Evolutionary conservation across 345 rosid species (phyloP).

Genomic region (Tarenaya hassleriana): DNA sequence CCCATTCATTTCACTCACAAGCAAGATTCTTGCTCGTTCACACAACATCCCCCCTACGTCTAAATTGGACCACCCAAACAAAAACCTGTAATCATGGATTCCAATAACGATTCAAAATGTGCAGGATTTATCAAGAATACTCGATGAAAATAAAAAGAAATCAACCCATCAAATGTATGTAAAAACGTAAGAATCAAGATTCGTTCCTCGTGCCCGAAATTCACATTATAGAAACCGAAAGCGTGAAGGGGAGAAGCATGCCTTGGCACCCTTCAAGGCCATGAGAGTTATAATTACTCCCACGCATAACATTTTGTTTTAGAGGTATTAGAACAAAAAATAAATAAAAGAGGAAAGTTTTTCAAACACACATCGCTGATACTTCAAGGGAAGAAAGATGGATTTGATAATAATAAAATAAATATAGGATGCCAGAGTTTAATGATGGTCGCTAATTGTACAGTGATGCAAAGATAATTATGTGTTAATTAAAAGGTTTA

Average conservation of each 20-base stretch:
- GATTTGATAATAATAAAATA: slow-evolving; percentile 3
- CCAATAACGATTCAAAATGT: no score
- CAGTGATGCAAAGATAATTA: slow-evolving; percentile 17
- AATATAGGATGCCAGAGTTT: slow-evolving; percentile 22
- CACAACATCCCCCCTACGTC: no score
- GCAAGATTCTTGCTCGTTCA: no score
- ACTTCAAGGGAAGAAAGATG: slow-evolving; percentile 29
- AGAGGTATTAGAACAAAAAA: neutral
- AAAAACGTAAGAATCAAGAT: slow-evolving; percentile 26
- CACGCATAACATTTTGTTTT: slow-evolving; percentile 17
- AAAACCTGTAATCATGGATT: no score
- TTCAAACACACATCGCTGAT: slow-evolving; percentile 23
- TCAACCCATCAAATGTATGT: neutral
- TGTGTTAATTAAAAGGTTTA: slow-evolving; percentile 17
- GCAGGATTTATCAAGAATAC: no score
- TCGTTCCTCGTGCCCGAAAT: slow-evolving; percentile 19
- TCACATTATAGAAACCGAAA: slow-evolving; percentile 17
- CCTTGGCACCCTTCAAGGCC: slow-evolving; percentile 28
- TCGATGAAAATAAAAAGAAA: no score
- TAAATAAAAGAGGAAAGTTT: neutral
- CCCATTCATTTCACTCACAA: no score
- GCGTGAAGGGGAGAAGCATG: slow-evolving; percentile 32
- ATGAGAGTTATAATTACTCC: slow-evolving; percentile 28
- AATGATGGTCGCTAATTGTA: slow-evolving; percentile 23
- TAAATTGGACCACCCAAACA: no score